Evolutionary conservation across 2,329 filamentous ascomycete species (phyloP).

Genomic region (Colletotrichum sp.): DNA sequence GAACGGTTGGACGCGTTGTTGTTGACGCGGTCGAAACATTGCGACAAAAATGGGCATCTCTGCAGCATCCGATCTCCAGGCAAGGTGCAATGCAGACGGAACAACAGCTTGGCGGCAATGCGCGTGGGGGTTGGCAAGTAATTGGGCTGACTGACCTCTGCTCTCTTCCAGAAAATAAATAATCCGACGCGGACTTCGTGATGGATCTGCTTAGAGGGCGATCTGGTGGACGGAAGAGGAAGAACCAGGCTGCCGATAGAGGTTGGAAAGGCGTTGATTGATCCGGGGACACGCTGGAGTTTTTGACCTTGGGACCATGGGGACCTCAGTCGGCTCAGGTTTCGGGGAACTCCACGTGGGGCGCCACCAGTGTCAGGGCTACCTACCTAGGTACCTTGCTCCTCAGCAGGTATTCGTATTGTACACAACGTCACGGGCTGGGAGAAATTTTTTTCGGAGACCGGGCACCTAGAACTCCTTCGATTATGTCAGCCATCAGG

Average conservation of each 20-base stretch:
- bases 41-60: neutral
- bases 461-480: neutral
- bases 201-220: conserved; percentile 19
- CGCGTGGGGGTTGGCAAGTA: neutral
- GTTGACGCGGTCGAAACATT: neutral
- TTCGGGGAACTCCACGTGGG: neutral
- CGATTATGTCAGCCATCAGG: neutral
- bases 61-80: neutral
- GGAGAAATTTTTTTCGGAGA: neutral
- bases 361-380: neutral
- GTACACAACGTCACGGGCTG: neutral
- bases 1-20: neutral
- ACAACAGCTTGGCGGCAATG: neutral
- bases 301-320: conserved; percentile 12
- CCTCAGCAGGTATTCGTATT: too few relatives aligned
- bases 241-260: conserved; percentile 23
- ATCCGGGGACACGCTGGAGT: conserved; percentile 20
- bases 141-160: conserved; percentile 19
- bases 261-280: conserved; percentile 23
- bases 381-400: neutral
- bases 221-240: conserved; percentile 24
- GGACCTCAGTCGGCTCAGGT: neutral
- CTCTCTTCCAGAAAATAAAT: conserved; percentile 2
- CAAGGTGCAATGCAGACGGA: neutral
- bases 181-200: conserved; percentile 17